Conservation (phyloP, 2,329 filamentous ascomycete genomes). For the Fusarium graminum region DNA sequence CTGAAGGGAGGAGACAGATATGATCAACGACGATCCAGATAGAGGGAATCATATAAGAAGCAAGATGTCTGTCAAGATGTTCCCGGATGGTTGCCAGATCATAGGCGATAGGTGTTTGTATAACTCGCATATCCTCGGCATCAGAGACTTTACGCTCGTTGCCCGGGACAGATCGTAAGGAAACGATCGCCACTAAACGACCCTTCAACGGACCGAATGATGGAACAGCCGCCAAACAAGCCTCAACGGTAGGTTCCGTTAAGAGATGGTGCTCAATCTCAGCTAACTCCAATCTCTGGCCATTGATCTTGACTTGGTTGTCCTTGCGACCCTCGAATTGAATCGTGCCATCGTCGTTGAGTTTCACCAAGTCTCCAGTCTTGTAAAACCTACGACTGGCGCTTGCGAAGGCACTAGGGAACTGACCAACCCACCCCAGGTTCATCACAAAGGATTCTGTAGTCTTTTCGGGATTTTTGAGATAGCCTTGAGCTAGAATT, state of each 20-base stretch:
- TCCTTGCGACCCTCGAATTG: slow-evolving; percentile 51
- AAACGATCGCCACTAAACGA: slow-evolving; percentile 31
- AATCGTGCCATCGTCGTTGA: slow-evolving; percentile 42
- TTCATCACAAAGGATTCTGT: slow-evolving; percentile 46
- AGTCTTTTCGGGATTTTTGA: slow-evolving; percentile 56
- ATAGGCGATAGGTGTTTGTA: background rate
- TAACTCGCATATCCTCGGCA: slow-evolving; percentile 10
- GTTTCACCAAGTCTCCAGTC: slow-evolving; percentile 44
- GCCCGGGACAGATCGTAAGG: background rate
- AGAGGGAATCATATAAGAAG: slow-evolving; percentile 41
- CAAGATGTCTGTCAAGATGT: slow-evolving; percentile 9
- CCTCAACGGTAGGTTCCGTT: slow-evolving; percentile 16
- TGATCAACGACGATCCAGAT: slow-evolving; percentile 23
- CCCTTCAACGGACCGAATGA: slow-evolving; percentile 16
- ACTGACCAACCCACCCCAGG: slow-evolving; percentile 27
- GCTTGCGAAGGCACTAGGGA: fast-evolving
- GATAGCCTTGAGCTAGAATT: slow-evolving; percentile 63
- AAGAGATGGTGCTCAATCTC: slow-evolving; percentile 51
- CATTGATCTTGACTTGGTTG: slow-evolving; percentile 52
- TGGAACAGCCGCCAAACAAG: slow-evolving; percentile 27
- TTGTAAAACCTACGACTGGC: slow-evolving; percentile 33
- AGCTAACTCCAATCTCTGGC: slow-evolving; percentile 51
- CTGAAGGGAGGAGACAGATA: slow-evolving; percentile 33
- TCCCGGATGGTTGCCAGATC: slow-evolving; percentile 21
- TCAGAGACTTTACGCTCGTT: background rate